Evolutionary conservation across 139 green algal species (phyloP).

Genomic region (Coelastrella sp.): DNA sequence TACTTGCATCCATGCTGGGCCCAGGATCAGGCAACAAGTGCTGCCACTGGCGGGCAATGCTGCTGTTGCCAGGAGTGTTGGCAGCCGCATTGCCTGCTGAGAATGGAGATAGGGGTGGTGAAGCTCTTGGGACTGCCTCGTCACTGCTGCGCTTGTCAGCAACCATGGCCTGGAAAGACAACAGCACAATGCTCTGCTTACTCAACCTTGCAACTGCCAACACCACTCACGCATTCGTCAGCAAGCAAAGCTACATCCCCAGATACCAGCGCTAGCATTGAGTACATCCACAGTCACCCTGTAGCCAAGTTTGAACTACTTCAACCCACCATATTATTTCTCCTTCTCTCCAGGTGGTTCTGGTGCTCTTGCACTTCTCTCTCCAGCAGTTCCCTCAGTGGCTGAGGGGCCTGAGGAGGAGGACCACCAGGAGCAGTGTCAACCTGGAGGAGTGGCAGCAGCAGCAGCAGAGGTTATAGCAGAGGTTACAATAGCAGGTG

Average conservation of each 20-base stretch:
- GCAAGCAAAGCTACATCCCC: no score
- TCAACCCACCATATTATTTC: neutral
- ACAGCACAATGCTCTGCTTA: neutral
- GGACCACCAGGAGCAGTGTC: constrained; percentile 8
- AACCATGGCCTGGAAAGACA: neutral
- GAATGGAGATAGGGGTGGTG: neutral
- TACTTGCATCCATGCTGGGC: constrained; percentile 43
- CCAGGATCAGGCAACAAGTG: constrained; percentile 60
- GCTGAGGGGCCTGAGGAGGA: constrained; percentile 9
- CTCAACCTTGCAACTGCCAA: no score
- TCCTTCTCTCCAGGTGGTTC: constrained; percentile 29
- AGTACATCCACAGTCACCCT: no score
- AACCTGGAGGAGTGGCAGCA: constrained; percentile 14
- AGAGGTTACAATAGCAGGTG: neutral
- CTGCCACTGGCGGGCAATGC: constrained; percentile 43
- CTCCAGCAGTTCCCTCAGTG: constrained; percentile 48
- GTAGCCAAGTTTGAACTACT: no score
- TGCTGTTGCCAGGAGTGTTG: constrained; percentile 4
- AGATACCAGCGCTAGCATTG: no score
- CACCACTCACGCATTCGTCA: neutral
- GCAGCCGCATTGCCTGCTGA: neutral
- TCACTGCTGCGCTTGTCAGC: neutral
- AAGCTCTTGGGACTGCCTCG: neutral
- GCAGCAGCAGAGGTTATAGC: neutral
- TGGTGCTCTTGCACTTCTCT: constrained; percentile 43